These are phyloP conservation scores for Protomyces gravidus DNA, from an alignment of 1,139 yeast genomes.

Conservation along the genomic window DNA sequence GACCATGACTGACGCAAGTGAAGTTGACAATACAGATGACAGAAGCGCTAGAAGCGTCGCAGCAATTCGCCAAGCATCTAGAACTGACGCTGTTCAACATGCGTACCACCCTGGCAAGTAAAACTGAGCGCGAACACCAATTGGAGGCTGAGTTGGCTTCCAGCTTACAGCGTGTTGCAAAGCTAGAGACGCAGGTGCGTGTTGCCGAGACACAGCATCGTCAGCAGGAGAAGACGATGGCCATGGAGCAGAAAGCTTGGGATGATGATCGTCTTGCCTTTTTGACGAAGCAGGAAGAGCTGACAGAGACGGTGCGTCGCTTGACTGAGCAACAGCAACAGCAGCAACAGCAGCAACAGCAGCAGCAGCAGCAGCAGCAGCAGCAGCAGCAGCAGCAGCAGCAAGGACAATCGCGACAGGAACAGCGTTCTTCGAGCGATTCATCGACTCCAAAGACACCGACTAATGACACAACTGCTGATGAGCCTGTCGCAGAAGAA, in stretches of 20 bases:
- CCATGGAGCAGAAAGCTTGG: neutral
- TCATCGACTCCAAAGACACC: neutral
- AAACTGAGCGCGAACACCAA: neutral
- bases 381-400: neutral
- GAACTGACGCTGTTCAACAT: neutral
- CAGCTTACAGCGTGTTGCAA: neutral
- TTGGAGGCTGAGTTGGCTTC: neutral
- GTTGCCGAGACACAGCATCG: neutral
- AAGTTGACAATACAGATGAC: neutral
- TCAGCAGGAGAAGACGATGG: neutral
- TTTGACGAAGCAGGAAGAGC: neutral
- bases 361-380: neutral
- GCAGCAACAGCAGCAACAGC: neutral
- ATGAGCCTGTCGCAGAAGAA: neutral
- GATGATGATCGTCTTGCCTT: neutral
- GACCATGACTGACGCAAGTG: no score
- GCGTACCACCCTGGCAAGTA: neutral
- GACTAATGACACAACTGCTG: neutral
- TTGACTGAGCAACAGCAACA: neutral
- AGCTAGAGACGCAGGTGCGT: neutral
- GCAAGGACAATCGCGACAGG: neutral
- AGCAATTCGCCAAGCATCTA: neutral
- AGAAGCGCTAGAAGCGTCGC: neutral
- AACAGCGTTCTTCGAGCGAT: neutral
- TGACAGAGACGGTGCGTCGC: constrained; percentile 10